Conservation (phyloP, 305 asterid species). For the Euphrasia arctica region DNA sequence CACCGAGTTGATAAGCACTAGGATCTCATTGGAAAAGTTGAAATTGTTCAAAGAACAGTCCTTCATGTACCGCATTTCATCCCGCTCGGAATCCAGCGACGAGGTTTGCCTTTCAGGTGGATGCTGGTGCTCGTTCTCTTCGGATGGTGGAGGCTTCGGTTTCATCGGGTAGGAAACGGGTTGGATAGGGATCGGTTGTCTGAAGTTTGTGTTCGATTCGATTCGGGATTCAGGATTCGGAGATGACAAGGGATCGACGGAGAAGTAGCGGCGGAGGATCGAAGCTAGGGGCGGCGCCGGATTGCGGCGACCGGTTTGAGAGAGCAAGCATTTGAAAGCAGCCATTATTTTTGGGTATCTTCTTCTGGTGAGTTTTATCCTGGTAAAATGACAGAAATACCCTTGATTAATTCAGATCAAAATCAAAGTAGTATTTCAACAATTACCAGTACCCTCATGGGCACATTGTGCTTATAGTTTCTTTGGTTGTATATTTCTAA, state of each 20-base stretch:
- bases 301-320: constrained; percentile 39
- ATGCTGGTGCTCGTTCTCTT: constrained; percentile 25
- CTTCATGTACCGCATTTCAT: constrained; percentile 79
- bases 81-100: constrained; percentile 31
- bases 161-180: constrained; percentile 74
- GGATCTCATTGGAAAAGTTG: background rate
- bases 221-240: constrained; percentile 29
- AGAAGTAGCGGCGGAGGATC: constrained; percentile 38
- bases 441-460: too few relatives aligned
- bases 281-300: constrained; percentile 29
- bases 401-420: too few relatives aligned
- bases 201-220: constrained; percentile 28
- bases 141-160: constrained; percentile 43
- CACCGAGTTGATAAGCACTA: background rate
- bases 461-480: too few relatives aligned
- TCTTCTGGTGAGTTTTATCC: background rate
- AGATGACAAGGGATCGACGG: constrained; percentile 37
- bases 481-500: too few relatives aligned
- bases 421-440: too few relatives aligned
- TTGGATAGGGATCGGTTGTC: constrained; percentile 43
- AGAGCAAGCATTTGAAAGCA: constrained; percentile 48
- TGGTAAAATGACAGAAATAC: too few relatives aligned
- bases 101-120: constrained; percentile 26
- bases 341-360: constrained; percentile 39
- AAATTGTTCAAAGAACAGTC: constrained; percentile 34